These are phyloP conservation scores for Colletotrichum liaoningense DNA, from an alignment of 2,329 filamentous ascomycete species.

Conservation along the genomic window DNA sequence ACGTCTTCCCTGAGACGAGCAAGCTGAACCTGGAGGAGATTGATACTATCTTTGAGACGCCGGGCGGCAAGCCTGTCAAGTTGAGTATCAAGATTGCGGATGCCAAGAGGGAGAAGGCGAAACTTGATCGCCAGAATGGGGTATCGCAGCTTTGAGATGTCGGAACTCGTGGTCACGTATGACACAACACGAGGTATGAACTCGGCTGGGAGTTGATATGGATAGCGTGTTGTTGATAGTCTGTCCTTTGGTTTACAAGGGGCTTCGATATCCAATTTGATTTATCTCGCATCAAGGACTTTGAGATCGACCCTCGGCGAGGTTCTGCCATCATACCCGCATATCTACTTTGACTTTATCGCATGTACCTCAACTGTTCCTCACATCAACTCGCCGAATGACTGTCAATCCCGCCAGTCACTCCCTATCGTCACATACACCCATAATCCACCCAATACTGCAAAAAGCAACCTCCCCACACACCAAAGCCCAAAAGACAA, in stretches of 20 bases:
- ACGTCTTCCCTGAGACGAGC: slow-evolving; percentile 64
- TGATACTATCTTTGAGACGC: slow-evolving; percentile 62
- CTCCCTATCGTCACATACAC: not conserved
- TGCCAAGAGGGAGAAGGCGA: slow-evolving; percentile 30
- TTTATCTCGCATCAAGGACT: not conserved
- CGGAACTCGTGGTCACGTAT: not conserved
- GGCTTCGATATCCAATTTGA: not conserved
- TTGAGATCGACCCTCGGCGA: not conserved
- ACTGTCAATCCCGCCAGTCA: too few relatives aligned
- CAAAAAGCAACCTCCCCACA: not conserved
- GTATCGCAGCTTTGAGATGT: not conserved
- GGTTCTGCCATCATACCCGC: too few relatives aligned
- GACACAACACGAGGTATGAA: not conserved
- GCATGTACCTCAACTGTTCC: too few relatives aligned
- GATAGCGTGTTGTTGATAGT: not conserved
- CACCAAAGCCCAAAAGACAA: not conserved
- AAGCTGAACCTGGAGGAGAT: slow-evolving; percentile 65
- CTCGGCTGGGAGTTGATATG: not conserved
- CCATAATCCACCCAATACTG: not conserved
- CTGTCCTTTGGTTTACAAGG: not conserved
- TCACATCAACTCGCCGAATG: too few relatives aligned
- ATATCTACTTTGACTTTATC: not conserved
- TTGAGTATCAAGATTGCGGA: slow-evolving; percentile 35
- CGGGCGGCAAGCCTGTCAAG: slow-evolving; percentile 29
- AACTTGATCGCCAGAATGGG: slow-evolving; percentile 12